Evolutionary conservation across 2,329 filamentous ascomycete genomes (phyloP), one percentile per base, ranked within the genome.

Genomic region (Volutella citrinella): DNA sequence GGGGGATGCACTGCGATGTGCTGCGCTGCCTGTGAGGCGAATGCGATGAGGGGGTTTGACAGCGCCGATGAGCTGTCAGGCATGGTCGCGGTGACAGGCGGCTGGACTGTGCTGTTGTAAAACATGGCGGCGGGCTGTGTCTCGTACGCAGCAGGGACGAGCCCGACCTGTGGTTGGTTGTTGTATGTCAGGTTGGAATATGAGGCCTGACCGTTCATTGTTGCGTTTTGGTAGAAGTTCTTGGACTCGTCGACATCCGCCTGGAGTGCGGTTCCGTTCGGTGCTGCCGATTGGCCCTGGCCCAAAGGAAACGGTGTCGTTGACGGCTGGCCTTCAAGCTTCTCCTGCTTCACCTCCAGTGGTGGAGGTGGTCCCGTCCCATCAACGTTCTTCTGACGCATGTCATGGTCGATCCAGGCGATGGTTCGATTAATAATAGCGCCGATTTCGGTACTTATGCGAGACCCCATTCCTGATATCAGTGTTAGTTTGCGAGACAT

Each of bases 361-460:
- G 47, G 31, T 6, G 37, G 22, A 13, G 40, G 30, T 3, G 48
- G 34, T 10, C 46, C 43, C 8, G 25, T 30, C 29, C 27, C 43
- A 29, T 49, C 43, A 10, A 27, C 11, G 5, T 59, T 47, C 27
- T 61, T 64, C 24, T 57, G 57, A 24, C 52, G 46, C 61, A 73
- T 71, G 33, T 72, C 72, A 31, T 64, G 63, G 36, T 76, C 67
- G 36, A 78, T 78, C 63, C 68, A 72, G 11, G 56, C 52, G 20
- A 78, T 66, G 2, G 72, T 77, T 5, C 67, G 66, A 15, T 74
- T 64, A 19, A 75, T 69, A 29, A 78, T 71, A 23, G 57, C 54
- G 8, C 61, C 56, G 32, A 78, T 66, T 17, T 72, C 65, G 26
- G 59, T 57, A 27, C 62, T 61, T 23, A 75, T 61, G 14, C 60